Evolutionary conservation across 225 moss, liverwort and hornwort genomes (phyloP).

Genomic region (Climacium dendroides): DNA sequence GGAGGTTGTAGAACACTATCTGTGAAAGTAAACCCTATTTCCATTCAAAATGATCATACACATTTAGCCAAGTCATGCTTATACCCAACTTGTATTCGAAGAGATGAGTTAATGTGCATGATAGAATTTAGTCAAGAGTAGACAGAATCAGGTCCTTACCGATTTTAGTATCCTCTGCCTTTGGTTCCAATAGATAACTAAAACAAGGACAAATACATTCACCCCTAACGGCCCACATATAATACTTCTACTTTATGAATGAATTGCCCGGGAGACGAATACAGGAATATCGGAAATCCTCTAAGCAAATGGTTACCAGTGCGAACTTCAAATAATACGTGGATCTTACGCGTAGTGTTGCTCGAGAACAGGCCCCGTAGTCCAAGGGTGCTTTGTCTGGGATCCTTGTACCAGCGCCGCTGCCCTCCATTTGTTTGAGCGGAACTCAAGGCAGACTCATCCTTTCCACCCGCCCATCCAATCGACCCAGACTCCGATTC

Average conservation of each 20-base stretch:
- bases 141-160: background rate
- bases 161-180: background rate
- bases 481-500: conserved; percentile 35
- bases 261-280: background rate
- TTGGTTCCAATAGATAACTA: background rate
- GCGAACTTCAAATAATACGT: background rate
- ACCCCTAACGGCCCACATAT: background rate
- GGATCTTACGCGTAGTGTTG: conserved; percentile 41
- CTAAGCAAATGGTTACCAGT: background rate
- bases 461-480: conserved; percentile 41
- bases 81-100: background rate
- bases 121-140: background rate
- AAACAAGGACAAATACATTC: background rate
- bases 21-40: background rate
- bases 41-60: background rate
- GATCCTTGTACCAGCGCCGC: conserved; percentile 67
- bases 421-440: conserved; percentile 15
- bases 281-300: background rate
- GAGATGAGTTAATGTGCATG: background rate
- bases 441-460: conserved; percentile 32
- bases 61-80: background rate
- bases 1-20: background rate
- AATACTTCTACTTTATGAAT: background rate
- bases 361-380: conserved; percentile 57
- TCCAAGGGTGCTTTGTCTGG: conserved; percentile 54